Evolutionary conservation across 495 filamentous ascomycete genomes (phyloP).

Genomic region (Geoglossum glabrum): DNA sequence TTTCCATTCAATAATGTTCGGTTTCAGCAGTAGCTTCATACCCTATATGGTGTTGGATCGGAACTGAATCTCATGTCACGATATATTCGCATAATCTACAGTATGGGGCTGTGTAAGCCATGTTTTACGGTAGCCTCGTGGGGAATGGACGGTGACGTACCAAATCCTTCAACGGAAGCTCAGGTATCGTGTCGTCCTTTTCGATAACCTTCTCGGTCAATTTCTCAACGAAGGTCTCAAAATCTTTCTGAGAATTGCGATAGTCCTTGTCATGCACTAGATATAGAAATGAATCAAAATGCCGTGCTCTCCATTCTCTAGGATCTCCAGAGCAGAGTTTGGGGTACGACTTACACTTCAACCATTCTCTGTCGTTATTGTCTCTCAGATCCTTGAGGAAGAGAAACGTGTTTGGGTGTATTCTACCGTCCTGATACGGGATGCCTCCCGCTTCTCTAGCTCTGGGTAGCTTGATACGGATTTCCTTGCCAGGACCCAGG

Average conservation of each 20-base stretch:
- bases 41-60: slow-evolving; percentile 75
- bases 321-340: neutral
- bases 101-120: neutral
- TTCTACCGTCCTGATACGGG: slow-evolving; percentile 42
- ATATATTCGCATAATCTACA: slow-evolving; percentile 62
- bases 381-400: slow-evolving; percentile 55
- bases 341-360: slow-evolving; percentile 39
- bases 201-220: slow-evolving; percentile 49
- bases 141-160: slow-evolving; percentile 16
- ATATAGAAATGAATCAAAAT: neutral
- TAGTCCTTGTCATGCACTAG: slow-evolving; percentile 58
- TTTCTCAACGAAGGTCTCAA: slow-evolving; percentile 49
- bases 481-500: slow-evolving; percentile 37
- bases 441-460: slow-evolving; percentile 43
- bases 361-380: slow-evolving; percentile 67
- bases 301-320: neutral
- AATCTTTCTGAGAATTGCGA: slow-evolving; percentile 56
- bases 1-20: neutral
- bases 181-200: slow-evolving; percentile 59
- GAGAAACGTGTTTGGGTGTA: slow-evolving; percentile 66
- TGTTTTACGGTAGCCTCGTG: neutral
- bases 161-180: slow-evolving; percentile 64
- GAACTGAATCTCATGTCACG: slow-evolving; percentile 60
- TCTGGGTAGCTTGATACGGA: slow-evolving; percentile 44
- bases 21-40: slow-evolving; percentile 16